Percentiles rank a stretch among this genome's conserved stretches.
phyloP scores from a whole-genome alignment of 306 rosid species.

The Citrullus colocynthis region DNA sequence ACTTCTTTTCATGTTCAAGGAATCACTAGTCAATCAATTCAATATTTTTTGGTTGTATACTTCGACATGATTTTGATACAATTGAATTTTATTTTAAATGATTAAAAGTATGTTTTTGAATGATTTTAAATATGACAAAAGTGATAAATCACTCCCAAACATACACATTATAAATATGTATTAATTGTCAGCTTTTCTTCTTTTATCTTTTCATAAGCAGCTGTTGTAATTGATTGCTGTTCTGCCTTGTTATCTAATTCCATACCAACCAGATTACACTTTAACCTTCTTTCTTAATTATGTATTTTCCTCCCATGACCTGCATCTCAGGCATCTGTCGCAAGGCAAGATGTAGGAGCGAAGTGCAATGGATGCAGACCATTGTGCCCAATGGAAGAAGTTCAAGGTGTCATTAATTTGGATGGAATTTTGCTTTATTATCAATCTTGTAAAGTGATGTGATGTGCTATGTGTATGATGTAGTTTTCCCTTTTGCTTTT shows the following conservation, averaged over 20 bases:
- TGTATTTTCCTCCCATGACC: neutral
- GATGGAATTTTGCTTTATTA: neutral
- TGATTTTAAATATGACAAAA: neutral
- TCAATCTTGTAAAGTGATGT: neutral
- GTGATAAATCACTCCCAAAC: neutral
- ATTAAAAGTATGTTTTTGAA: neutral
- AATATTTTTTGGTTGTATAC: too few species aligned
- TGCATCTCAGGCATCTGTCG: slow-evolving; percentile 2
- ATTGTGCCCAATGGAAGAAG: neutral
- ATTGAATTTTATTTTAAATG: too few species aligned
- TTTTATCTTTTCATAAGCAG: neutral
- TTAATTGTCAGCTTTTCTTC: neutral
- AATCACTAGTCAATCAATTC: too few species aligned
- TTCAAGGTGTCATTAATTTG: neutral
- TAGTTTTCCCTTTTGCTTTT: neutral
- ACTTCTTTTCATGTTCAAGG: too few species aligned
- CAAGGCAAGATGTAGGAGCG: neutral
- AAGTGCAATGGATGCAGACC: neutral
- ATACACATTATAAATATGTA: neutral
- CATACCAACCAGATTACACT: neutral
- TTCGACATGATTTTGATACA: neutral
- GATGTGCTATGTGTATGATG: neutral
- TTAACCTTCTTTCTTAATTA: neutral
- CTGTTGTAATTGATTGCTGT: neutral
- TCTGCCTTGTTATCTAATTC: neutral